Evolutionary conservation across 495 filamentous ascomycete genomes (phyloP).

Genomic region (Mycothermus thermophilus): DNA sequence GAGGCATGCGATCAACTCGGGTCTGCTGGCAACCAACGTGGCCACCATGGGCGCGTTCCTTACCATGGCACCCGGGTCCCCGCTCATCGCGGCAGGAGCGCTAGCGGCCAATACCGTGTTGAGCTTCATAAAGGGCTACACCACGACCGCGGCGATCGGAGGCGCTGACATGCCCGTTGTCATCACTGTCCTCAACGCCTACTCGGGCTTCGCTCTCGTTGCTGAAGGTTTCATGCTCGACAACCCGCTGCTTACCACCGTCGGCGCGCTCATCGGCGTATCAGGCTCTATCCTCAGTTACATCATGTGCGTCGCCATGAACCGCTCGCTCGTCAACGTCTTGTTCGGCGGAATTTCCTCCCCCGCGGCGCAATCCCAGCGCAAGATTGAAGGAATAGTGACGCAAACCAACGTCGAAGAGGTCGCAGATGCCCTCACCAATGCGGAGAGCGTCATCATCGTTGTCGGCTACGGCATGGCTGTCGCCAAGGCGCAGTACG

Average conservation of each 20-base stretch:
- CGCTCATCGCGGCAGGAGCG: slow-evolving; percentile 57
- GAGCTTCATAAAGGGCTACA: slow-evolving; percentile 69
- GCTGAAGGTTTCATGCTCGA: slow-evolving; percentile 81
- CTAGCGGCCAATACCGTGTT: slow-evolving; percentile 58
- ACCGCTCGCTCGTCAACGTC: slow-evolving; percentile 64
- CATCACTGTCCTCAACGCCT: slow-evolving; percentile 74
- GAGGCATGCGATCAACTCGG: slow-evolving; percentile 54
- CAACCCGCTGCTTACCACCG: slow-evolving; percentile 62
- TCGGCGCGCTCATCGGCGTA: slow-evolving; percentile 69
- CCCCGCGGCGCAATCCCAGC: slow-evolving; percentile 38
- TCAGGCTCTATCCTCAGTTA: slow-evolving; percentile 72
- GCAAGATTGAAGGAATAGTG: slow-evolving; percentile 60
- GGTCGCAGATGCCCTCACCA: slow-evolving; percentile 52
- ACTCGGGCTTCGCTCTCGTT: slow-evolving; percentile 70
- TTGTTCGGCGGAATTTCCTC: slow-evolving; percentile 64
- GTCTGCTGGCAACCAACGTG: slow-evolving; percentile 54
- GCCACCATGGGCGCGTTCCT: slow-evolving; percentile 70
- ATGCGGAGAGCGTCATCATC: slow-evolving; percentile 66
- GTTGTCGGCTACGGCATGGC: slow-evolving; percentile 82
- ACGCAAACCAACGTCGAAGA: slow-evolving; percentile 63
- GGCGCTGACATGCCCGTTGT: slow-evolving; percentile 83
- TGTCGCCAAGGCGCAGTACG: slow-evolving; percentile 75
- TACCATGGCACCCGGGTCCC: slow-evolving; percentile 58
- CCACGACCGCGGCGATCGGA: slow-evolving; percentile 68
- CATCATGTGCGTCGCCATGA: slow-evolving; percentile 76